These are phyloP conservation scores for Septoria petroselini DNA, from an alignment of 2,329 filamentous ascomycete genomes.

Conservation along the genomic window DNA sequence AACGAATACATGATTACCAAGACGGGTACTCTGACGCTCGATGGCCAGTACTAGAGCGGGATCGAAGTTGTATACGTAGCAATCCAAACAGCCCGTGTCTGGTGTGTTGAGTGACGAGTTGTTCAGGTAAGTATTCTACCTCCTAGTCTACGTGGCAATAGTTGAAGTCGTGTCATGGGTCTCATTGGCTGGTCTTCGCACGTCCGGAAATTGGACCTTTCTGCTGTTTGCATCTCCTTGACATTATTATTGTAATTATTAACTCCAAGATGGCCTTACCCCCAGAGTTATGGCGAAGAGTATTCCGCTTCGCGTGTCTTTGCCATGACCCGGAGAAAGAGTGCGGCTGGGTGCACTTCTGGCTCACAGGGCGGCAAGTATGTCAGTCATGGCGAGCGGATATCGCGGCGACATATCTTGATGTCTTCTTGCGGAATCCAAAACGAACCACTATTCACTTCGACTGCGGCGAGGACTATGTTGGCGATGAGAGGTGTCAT, in stretches of 20 bases:
- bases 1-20: constrained; percentile 61
- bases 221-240: too few species aligned
- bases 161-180: too few species aligned
- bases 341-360: not conserved
- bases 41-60: constrained; percentile 49
- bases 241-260: too few species aligned
- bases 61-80: not conserved
- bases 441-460: not conserved
- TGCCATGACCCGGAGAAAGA: not conserved
- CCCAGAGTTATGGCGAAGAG: not conserved
- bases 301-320: not conserved
- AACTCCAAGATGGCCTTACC: not conserved
- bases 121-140: too few species aligned
- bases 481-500: not conserved
- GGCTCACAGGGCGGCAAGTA: not conserved
- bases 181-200: too few species aligned
- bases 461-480: not conserved
- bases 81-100: not conserved
- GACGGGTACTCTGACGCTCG: constrained; percentile 62
- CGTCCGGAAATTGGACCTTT: too few species aligned
- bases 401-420: not conserved
- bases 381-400: not conserved
- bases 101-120: too few species aligned
- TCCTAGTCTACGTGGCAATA: too few species aligned
- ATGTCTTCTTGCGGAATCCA: not conserved